These are phyloP conservation scores for Phialemoniopsis sp. DNA, from an alignment of 2,329 filamentous ascomycete genomes.

Conservation along the genomic window DNA sequence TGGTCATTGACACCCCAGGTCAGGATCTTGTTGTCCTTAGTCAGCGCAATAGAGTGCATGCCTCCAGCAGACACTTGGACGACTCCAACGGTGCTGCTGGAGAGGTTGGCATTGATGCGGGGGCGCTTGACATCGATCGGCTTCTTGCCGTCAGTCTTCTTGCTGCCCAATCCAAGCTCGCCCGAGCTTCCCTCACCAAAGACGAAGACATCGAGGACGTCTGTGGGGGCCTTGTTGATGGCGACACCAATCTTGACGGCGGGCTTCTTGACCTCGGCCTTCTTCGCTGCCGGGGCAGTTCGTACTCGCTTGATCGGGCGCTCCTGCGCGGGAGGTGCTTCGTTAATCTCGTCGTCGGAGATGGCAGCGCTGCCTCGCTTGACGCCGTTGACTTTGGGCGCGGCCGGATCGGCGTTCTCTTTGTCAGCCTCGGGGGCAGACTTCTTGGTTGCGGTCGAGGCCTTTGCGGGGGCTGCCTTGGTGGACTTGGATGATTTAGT, in stretches of 20 bases:
- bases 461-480: constrained; percentile 2
- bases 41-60: constrained; percentile 77
- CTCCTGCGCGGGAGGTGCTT: constrained; percentile 5
- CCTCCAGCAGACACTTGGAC: constrained; percentile 75
- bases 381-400: constrained; percentile 12
- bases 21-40: constrained; percentile 74
- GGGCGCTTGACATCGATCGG: constrained; percentile 72
- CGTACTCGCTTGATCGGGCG: constrained; percentile 9
- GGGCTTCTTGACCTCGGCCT: constrained; percentile 34
- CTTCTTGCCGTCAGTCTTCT: constrained; percentile 54
- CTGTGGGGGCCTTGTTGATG: constrained; percentile 61
- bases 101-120: constrained; percentile 60
- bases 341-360: constrained; percentile 1
- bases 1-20: constrained; percentile 90
- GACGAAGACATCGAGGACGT: constrained; percentile 69
- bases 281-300: constrained; percentile 25
- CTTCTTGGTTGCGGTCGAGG: constrained; percentile 2
- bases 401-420: constrained; percentile 12
- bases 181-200: constrained; percentile 75
- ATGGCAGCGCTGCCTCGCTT: not conserved
- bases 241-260: constrained; percentile 16
- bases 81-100: constrained; percentile 54
- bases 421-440: constrained; percentile 6
- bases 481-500: not conserved
- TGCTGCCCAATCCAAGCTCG: constrained; percentile 75